These are phyloP conservation scores for Pseudopithomyces chartarum DNA, from an alignment of 2,329 filamentous ascomycete species.

Conservation along the genomic window DNA sequence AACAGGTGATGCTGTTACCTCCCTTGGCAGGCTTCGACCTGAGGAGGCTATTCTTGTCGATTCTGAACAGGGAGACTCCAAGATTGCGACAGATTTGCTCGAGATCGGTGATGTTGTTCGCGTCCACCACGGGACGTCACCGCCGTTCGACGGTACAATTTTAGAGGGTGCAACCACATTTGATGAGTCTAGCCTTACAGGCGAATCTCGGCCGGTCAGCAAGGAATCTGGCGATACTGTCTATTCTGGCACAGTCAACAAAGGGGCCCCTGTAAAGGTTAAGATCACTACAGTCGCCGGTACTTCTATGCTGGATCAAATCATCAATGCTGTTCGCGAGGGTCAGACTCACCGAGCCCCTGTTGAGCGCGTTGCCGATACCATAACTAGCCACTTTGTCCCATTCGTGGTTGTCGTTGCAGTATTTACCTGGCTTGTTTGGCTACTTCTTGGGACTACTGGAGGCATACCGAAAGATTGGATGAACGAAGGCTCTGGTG, in stretches of 20 bases:
- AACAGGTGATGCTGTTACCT: slow-evolving; percentile 83
- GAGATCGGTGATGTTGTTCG: slow-evolving; percentile 63
- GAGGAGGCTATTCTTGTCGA: slow-evolving; percentile 74
- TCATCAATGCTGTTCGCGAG: slow-evolving; percentile 76
- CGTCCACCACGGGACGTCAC: slow-evolving; percentile 79
- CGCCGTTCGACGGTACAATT: slow-evolving; percentile 78
- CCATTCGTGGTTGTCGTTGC: slow-evolving; percentile 73
- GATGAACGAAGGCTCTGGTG: slow-evolving; percentile 59
- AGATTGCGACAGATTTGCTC: slow-evolving; percentile 69
- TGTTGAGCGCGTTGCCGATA: slow-evolving; percentile 75
- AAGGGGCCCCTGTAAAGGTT: slow-evolving; percentile 65
- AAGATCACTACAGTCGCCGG: slow-evolving; percentile 69
- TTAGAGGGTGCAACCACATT: slow-evolving; percentile 66
- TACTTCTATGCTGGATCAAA: slow-evolving; percentile 78
- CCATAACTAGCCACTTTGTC: slow-evolving; percentile 77
- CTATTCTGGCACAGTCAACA: slow-evolving; percentile 77
- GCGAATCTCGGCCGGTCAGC: slow-evolving; percentile 70
- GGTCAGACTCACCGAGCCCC: slow-evolving; percentile 77
- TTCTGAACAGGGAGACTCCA: slow-evolving; percentile 43
- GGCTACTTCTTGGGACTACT: slow-evolving; percentile 68
- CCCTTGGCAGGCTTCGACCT: slow-evolving; percentile 77
- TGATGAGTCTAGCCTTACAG: slow-evolving; percentile 89
- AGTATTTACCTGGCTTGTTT: slow-evolving; percentile 72
- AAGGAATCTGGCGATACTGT: slow-evolving; percentile 69
- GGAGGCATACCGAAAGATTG: slow-evolving; percentile 63